Evolutionary conservation across 2,329 filamentous ascomycete genomes (phyloP).

Genomic region (Knoxdaviesia capensis): DNA sequence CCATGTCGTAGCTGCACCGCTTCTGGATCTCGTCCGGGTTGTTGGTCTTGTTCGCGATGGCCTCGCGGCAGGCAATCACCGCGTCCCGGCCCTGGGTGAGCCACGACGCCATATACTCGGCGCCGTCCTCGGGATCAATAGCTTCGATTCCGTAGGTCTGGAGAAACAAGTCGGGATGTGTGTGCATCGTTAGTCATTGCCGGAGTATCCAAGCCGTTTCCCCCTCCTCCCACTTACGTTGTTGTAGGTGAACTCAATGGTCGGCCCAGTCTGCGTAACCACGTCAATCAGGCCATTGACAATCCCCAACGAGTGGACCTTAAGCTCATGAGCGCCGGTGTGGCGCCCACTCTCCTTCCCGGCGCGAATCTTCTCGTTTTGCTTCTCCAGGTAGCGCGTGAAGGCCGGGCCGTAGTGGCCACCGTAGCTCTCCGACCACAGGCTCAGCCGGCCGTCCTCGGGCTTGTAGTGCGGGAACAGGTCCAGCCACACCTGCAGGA

Average conservation of each 20-base stretch:
- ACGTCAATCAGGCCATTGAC: constrained; percentile 53
- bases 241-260: constrained; percentile 34
- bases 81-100: constrained; percentile 19
- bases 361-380: constrained; percentile 28
- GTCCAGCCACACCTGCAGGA: constrained; percentile 39
- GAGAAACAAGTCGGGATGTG: no score
- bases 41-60: constrained; percentile 5
- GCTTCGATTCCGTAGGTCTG: no score
- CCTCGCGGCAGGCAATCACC: constrained; percentile 17
- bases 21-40: background rate
- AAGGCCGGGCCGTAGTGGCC: constrained; percentile 51
- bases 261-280: constrained; percentile 35
- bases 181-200: background rate
- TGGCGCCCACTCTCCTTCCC: constrained; percentile 10
- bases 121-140: no score
- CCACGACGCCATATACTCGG: background rate
- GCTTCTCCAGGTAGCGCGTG: constrained; percentile 33
- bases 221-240: constrained; percentile 25
- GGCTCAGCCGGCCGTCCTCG: constrained; percentile 31
- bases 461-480: constrained; percentile 38
- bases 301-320: constrained; percentile 43
- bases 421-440: constrained; percentile 51
- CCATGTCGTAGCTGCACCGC: background rate
- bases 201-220: background rate
- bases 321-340: constrained; percentile 26